Evolutionary conservation across 345 rosid genomes (phyloP).

Genomic region (Theobroma cacao): DNA sequence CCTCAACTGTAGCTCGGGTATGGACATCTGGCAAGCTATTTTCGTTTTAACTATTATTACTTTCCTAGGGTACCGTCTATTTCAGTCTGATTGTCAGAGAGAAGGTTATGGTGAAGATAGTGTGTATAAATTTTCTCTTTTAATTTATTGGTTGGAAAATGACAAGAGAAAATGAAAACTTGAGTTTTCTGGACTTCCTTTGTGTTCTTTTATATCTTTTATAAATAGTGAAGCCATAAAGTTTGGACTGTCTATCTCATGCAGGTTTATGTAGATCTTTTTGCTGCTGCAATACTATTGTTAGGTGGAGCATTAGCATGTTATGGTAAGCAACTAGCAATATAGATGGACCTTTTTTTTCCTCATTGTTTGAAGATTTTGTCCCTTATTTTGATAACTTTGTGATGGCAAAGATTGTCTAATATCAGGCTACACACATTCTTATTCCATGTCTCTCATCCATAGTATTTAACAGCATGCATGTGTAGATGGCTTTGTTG

Average conservation of each 20-base stretch:
- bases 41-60: constrained; percentile 8
- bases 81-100: neutral
- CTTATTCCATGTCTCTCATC: neutral
- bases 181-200: neutral
- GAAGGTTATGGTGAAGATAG: neutral
- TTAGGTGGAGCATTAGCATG: constrained; percentile 59
- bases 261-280: constrained; percentile 52
- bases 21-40: constrained; percentile 14
- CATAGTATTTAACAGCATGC: neutral
- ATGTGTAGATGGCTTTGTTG: neutral
- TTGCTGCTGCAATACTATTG: constrained; percentile 40
- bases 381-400: neutral
- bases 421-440: neutral
- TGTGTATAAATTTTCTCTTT: neutral
- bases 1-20: constrained; percentile 53
- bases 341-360: neutral
- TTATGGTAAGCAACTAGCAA: constrained; percentile 45
- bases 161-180: neutral
- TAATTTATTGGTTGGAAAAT: neutral
- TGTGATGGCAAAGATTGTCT: neutral
- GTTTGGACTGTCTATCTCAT: neutral
- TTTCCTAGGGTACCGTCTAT: neutral
- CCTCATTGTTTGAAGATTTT: neutral
- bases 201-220: neutral
- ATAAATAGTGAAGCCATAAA: neutral